Base-by-base conservation (phyloP, 106 monocot genomes). In the Acanthochlamys bracteata region DNA sequence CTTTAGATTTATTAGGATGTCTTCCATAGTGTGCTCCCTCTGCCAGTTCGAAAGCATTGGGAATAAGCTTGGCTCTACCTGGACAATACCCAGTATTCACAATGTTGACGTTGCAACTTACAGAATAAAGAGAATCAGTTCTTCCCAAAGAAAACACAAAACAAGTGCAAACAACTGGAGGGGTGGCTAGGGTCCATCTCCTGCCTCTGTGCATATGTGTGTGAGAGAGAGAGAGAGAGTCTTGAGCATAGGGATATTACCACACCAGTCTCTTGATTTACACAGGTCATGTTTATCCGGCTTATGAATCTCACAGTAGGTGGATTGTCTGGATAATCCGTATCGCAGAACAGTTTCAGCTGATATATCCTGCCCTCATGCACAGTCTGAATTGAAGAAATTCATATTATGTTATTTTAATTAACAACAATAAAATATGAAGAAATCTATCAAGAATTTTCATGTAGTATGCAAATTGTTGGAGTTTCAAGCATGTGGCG, bases 291-390 rank as follows among this genome's bases (percentile, higher is more conserved):
- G 64, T 89, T 85, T 66, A 89, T 82, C 33, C 77, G 76, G 33
- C 76, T 76, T 65, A 85, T 84, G 66, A 89, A 89, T 20, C 74
- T 64, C 45, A 82, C 89, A 24, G 79, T 64, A 15, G 89, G 89
- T 20, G 89, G 85, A 23, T 74, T 77, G 20, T 85, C 82, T 24
- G 89, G 89, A 67, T 89, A 89, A 64, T 85, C 79, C 40, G 59
- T 52, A 69, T 73, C 82, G 45, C 89, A 89, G 68, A 74, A 82
- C 46, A 89, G 64, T 63, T 82, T 89, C 79, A 89, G 59, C 77
- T 89, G 85, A 76, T 89, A 85, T 22, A 89, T 89, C 24, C 82
- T 58, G 8, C 85, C 85, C 66, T 89, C 89, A 60, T 89, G 82
- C 74, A 85, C 85, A 72, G 85, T 85, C 89, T 89, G 72, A 6